Base-by-base conservation (phyloP, 768 basidiomycete species). In the Gloeopeniophorella convolvens region DNA sequence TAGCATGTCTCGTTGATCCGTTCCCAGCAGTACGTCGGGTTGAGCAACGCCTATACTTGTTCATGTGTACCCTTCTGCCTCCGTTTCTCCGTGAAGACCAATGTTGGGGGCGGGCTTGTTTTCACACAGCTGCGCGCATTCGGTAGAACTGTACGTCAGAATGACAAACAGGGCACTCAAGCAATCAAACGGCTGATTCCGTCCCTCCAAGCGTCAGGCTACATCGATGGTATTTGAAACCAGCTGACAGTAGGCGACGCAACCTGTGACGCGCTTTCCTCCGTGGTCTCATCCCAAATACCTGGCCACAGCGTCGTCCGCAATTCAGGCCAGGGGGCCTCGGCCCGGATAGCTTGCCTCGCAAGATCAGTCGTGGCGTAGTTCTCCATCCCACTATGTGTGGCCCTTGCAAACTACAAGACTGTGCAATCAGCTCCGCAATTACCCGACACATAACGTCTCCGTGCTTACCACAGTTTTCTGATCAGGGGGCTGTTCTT, bases 11-110 rank as follows among this genome's bases (percentile, higher is more conserved):
- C n/a, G n/a, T n/a, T n/a, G n/a, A n/a, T n/a, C n/a, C n/a, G n/a
- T n/a, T n/a, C n/a, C n/a, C n/a, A n/a, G n/a, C n/a, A n/a, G n/a
- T n/a, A n/a, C n/a, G n/a, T n/a, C n/a, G n/a, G 41, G 42, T 48
- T 31, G 45, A 34, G 8, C 5, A 53, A 18, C 13, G 45, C 45
- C 27, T 33, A 15, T 35, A 16, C 33, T 30, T 18, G 16, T 33
- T 53, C 46, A 46, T 42, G 51, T 53, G 51, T 48, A 41, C 42
- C 51, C 36, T 33, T 27, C 39, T 48, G 15, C 30, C 32, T n/a
- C 15, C 8, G n/a, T 16, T 36, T n/a, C n/a, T n/a, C n/a, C n/a
- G n/a, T n/a, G n/a, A n/a, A 42, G 16, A 23, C 46, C 35, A 10
- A 37, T 24, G 32, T 34, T n/a, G 10, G 11, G 39, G 26, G 11